These are phyloP conservation scores for Pseudophaeomoniella oleicola DNA, from an alignment of 2,329 filamentous ascomycete genomes.

Conservation along the genomic window DNA sequence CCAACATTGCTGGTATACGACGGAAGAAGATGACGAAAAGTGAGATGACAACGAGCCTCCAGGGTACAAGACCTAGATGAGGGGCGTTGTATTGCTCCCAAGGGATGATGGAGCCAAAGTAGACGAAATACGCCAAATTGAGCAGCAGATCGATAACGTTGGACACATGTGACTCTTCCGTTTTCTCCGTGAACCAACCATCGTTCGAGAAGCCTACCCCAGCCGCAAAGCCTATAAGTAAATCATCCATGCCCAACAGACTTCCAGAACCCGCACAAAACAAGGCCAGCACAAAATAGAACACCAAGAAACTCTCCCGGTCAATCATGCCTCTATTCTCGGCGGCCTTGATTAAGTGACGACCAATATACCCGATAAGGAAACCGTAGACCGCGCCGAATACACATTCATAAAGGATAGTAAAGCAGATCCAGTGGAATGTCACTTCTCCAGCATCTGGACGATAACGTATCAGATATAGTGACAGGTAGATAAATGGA, in stretches of 20 bases:
- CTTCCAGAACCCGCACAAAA: conserved; percentile 92
- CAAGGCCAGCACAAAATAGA: conserved; percentile 92
- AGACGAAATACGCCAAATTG: conserved; percentile 97
- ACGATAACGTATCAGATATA: conserved; percentile 78
- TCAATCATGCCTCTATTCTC: conserved; percentile 80
- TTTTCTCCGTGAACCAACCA: conserved; percentile 97
- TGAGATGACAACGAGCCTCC: conserved; percentile 88
- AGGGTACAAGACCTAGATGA: conserved; percentile 61
- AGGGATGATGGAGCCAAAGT: conserved; percentile 90
- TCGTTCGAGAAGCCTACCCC: conserved; percentile 99
- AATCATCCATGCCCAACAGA: conserved; percentile 79
- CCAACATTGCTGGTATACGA: conserved; percentile 86
- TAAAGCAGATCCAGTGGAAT: conserved; percentile 78
- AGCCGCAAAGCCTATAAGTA: conserved; percentile 85
- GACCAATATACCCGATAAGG: conserved; percentile 70
- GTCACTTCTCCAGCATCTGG: conserved; percentile 54
- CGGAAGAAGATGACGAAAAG: conserved; percentile 90
- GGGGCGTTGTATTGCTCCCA: conserved; percentile 81
- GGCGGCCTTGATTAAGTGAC: conserved; percentile 77
- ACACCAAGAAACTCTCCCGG: conserved; percentile 91
- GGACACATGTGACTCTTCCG: conserved; percentile 94
- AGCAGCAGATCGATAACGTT: conserved; percentile 97
- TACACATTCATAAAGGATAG: conserved; percentile 87
- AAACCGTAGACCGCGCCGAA: conserved; percentile 87
- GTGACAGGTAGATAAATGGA: conserved; percentile 83